Evolutionary conservation across 441 rosid species (phyloP).

Genomic region (Erodium trifolium): DNA sequence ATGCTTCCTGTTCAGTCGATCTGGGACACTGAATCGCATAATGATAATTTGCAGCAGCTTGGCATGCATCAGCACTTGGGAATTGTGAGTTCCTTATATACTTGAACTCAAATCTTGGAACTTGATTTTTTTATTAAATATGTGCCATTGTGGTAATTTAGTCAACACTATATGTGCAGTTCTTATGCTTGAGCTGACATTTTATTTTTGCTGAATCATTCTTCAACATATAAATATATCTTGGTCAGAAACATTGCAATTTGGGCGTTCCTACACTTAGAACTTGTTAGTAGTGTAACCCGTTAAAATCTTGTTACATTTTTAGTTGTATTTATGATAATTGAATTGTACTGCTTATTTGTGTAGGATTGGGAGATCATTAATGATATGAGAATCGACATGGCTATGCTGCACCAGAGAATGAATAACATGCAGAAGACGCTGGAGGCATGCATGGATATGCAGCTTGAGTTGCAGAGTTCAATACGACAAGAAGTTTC

Average conservation of each 20-base stretch:
- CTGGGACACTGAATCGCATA: conserved; percentile 55
- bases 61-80: conserved; percentile 62
- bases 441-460: conserved; percentile 94
- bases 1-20: conserved; percentile 39
- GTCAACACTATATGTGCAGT: no score
- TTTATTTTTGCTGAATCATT: no score
- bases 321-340: conserved; percentile 3
- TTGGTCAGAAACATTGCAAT: no score
- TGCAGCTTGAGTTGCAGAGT: conserved; percentile 91
- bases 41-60: conserved; percentile 49
- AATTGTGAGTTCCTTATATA: conserved; percentile 37
- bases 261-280: no score
- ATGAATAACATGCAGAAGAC: conserved; percentile 85
- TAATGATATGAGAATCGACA: conserved; percentile 79
- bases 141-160: no score
- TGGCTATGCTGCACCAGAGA: conserved; percentile 86
- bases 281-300: no score
- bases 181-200: no score
- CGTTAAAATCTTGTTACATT: neutral
- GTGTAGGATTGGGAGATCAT: conserved; percentile 76
- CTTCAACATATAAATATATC: no score
- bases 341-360: conserved; percentile 18
- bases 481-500: conserved; percentile 87
- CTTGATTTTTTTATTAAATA: no score
- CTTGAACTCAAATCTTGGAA: neutral